Percentiles rank a stretch among this genome's conserved stretches.
Conservation (phyloP, 768 basidiomycete genomes). For the Amyloporia xantha region DNA sequence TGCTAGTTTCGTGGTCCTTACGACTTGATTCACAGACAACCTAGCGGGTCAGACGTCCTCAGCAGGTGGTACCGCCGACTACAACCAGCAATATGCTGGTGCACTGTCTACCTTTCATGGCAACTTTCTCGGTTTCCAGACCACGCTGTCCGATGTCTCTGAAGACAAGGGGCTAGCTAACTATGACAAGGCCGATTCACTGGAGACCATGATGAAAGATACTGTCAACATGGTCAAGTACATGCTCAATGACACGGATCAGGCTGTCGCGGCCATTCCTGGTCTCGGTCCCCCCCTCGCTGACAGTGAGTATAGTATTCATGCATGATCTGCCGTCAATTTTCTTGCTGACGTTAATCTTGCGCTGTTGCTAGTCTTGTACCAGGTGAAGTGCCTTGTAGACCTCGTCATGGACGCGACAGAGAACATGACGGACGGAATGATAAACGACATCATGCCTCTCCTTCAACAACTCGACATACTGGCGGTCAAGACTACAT, state of each 20-base stretch:
- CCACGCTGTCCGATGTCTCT: slow-evolving; percentile 22
- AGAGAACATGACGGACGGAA: slow-evolving; percentile 44
- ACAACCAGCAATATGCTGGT: slow-evolving; percentile 32
- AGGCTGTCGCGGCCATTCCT: slow-evolving; percentile 35
- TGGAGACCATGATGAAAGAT: slow-evolving; percentile 46
- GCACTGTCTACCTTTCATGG: slow-evolving; percentile 30
- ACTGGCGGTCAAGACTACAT: slow-evolving; percentile 17
- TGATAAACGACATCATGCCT: slow-evolving; percentile 36
- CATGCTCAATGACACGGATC: slow-evolving; percentile 27
- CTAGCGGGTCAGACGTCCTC: not conserved
- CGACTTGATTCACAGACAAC: not conserved
- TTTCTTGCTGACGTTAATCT: not conserved
- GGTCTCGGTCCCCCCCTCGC: slow-evolving; percentile 44
- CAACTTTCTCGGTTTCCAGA: slow-evolving; percentile 27
- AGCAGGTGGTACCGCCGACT: slow-evolving; percentile 17
- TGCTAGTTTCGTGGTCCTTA: not conserved
- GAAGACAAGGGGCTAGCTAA: slow-evolving; percentile 44
- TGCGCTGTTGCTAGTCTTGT: slow-evolving; percentile 44
- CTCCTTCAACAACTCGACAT: slow-evolving; percentile 24
- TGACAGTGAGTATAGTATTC: slow-evolving; percentile 39
- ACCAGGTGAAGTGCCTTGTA: slow-evolving; percentile 54
- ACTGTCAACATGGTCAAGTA: slow-evolving; percentile 44
- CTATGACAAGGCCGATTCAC: slow-evolving; percentile 36
- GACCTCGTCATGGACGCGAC: slow-evolving; percentile 42
- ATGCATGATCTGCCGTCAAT: too few species aligned